phyloP scores from a whole-genome alignment of 1,139 yeast genomes.

The Scheffersomyces stambukii region DNA sequence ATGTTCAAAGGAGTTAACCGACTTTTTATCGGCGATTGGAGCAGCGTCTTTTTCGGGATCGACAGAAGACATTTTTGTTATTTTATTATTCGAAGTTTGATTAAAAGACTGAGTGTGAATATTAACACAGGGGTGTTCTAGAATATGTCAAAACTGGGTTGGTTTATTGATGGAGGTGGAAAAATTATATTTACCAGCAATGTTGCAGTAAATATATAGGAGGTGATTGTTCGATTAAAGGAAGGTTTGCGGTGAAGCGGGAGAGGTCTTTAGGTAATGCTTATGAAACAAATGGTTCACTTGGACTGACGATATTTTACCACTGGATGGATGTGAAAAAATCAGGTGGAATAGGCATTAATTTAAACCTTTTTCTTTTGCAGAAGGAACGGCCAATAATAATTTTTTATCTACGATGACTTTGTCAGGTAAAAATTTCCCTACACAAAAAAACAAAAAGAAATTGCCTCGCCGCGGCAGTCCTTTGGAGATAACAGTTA shows the following conservation, averaged over 20 bases:
- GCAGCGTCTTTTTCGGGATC: background rate
- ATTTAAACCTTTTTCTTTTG: too few species aligned
- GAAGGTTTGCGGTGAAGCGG: conserved; percentile 1
- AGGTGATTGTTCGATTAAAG: conserved; percentile 7
- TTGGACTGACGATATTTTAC: conserved; percentile 1
- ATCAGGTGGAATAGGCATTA: too few species aligned
- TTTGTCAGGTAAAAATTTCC: too few species aligned
- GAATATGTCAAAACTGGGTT: too few species aligned
- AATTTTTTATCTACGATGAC: too few species aligned
- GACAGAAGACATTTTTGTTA: conserved; percentile 1
- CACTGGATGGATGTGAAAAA: too few species aligned
- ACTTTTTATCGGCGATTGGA: conserved; percentile 5
- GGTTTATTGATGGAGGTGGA: conserved; percentile 10
- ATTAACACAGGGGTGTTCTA: too few species aligned
- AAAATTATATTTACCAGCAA: conserved; percentile 7
- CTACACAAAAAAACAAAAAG: too few species aligned
- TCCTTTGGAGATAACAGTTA: too few species aligned
- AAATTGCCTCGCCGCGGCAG: too few species aligned
- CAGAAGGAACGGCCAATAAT: too few species aligned
- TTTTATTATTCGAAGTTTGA: background rate
- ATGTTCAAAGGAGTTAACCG: conserved; percentile 7
- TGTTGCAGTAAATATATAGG: conserved; percentile 9
- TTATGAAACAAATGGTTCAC: background rate
- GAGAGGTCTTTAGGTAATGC: background rate
- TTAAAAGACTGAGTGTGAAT: too few species aligned